phyloP scores from a whole-genome alignment of 2,329 filamentous ascomycete species.

The Talaromyces marneffei region DNA sequence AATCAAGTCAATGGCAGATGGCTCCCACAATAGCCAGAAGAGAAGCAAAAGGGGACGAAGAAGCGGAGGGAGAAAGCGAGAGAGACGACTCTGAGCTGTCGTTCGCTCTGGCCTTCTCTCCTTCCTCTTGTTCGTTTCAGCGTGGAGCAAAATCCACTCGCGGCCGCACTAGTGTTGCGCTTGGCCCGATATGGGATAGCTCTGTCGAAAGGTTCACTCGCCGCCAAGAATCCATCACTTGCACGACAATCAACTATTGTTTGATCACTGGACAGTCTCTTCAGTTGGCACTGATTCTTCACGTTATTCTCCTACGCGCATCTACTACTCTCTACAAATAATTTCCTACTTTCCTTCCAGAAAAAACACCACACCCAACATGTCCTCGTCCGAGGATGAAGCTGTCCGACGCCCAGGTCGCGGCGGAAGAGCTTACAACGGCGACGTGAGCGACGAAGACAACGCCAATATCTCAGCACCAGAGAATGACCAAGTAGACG shows the following conservation, averaged over 20 bases:
- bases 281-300: background rate
- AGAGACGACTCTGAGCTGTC: slow-evolving; percentile 6
- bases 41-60: background rate
- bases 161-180: background rate
- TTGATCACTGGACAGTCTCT: background rate
- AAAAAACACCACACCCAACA: too few species aligned
- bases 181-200: slow-evolving; percentile 1
- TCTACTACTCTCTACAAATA: background rate
- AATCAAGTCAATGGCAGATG: background rate
- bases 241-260: background rate
- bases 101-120: slow-evolving; percentile 10
- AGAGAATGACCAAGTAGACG: slow-evolving; percentile 28
- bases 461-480: slow-evolving; percentile 18
- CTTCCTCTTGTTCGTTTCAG: slow-evolving; percentile 13
- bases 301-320: background rate
- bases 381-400: slow-evolving; percentile 38
- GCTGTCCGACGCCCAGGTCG: slow-evolving; percentile 32
- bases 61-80: slow-evolving; percentile 3
- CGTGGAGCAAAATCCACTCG: slow-evolving; percentile 13
- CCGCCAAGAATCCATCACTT: background rate
- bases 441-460: slow-evolving; percentile 22
- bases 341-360: background rate
- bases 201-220: background rate
- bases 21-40: slow-evolving; percentile 3
- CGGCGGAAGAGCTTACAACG: slow-evolving; percentile 21